Evolutionary conservation across 192 early-diverging fungal species (phyloP), one percentile per base, ranked within the genome.

Genomic region (Linnemannia exigua): DNA sequence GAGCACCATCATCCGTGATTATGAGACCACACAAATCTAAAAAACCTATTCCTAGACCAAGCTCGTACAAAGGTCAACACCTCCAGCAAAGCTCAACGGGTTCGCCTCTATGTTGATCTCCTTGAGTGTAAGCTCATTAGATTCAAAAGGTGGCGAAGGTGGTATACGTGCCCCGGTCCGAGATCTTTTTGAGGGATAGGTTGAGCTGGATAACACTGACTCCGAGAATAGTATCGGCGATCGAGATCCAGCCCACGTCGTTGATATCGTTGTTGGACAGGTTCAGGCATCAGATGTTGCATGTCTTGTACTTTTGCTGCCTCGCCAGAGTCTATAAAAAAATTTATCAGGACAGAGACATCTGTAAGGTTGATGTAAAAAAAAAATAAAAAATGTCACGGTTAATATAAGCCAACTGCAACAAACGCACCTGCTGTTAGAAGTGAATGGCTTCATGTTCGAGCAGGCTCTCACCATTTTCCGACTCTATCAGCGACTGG

Each of bases 21-120:
- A 80, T 86, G 75, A 78, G 78, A 16, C 78, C 78, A 36, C 78
- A 70, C 3, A 86, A 74, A 50, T 86, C 78, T 35, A n/a, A 86
- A 22, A 72, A 73, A 74, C 2, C 78, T 80, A 25, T 80, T 77
- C 44, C 63, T n/a, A 31, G 19, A 48, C 84, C 51, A 86, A 58
- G 66, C 80, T 80, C 79, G 80, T 86, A 63, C 84, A 86, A 17
- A 86, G 76, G 15, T 86, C 79, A 4, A 83, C 75, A 2, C 75
- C 81, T 25, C 77, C 82, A 1, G 82, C 82, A 75, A 79, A 79
- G 1, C 76, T 75, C 0, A 84, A 25, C 8, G 82, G 76, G 31
- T 79, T 86, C 1, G 74, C 84, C 48, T 80, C 84, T 70, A 86
- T 71, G 74, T 80, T 86, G 61, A 86, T 86, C 28, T 86, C 78